These are phyloP conservation scores for Moesziomyces aphidis DNA, from an alignment of 1,284 basidiomycete genomes.

Conservation along the genomic window DNA sequence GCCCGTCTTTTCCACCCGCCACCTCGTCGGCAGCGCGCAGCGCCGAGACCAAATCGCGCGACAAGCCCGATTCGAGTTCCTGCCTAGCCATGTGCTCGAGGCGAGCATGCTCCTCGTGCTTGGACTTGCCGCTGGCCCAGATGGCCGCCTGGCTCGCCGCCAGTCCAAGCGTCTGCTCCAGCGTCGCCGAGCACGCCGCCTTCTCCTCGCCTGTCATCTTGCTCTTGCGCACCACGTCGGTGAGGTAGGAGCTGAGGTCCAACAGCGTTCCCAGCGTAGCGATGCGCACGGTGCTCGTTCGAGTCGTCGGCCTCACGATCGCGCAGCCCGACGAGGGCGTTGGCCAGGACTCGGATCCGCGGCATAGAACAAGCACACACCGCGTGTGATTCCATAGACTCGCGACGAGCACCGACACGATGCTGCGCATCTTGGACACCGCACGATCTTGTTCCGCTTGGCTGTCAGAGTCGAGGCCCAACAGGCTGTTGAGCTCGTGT, in stretches of 20 bases:
- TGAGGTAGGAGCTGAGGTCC: constrained; percentile 51
- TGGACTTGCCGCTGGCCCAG: constrained; percentile 39
- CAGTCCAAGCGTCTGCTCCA: constrained; percentile 48
- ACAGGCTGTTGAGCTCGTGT: constrained; percentile 81
- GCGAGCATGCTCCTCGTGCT: constrained; percentile 14
- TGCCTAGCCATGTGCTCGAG: constrained; percentile 40
- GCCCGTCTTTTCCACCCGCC: constrained; percentile 11
- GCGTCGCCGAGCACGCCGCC: constrained; percentile 12
- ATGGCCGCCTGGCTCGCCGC: constrained; percentile 43
- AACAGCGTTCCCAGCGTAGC: constrained; percentile 64
- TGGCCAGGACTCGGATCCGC: constrained; percentile 78
- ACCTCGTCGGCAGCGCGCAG: constrained; percentile 36
- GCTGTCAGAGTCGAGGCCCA: constrained; percentile 75
- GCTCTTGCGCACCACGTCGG: constrained; percentile 41
- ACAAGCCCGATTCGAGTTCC: constrained; percentile 39
- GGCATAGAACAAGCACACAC: constrained; percentile 77
- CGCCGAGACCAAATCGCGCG: constrained; percentile 35
- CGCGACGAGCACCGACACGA: constrained; percentile 69
- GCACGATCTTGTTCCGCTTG: constrained; percentile 67
- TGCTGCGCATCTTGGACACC: constrained; percentile 68
- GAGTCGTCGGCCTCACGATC: constrained; percentile 42
- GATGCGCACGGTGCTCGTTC: constrained; percentile 46
- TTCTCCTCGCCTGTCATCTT: constrained; percentile 11
- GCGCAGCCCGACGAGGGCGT: constrained; percentile 73
- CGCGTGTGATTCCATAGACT: constrained; percentile 79